A percentile compares a stretch with the other conserved stretches of the same genome.
phyloP scores from a whole-genome alignment of 345 rosid species.

The Mercurialis annua region DNA sequence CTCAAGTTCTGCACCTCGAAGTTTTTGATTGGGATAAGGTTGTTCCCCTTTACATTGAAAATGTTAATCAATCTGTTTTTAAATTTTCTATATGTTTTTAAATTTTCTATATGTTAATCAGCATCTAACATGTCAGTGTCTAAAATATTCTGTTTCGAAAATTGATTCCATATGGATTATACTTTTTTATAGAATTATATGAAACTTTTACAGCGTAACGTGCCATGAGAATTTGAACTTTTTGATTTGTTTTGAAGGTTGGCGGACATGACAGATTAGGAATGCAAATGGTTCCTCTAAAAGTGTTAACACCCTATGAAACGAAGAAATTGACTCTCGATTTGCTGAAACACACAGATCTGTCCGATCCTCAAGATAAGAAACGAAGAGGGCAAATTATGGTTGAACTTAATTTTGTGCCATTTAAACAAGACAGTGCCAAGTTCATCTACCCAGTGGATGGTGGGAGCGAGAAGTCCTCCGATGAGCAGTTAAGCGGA shows the following conservation, averaged over 20 bases:
- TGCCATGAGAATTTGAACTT: background rate
- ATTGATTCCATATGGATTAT: background rate
- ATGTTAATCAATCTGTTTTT: background rate
- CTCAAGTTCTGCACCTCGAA: conserved; percentile 64
- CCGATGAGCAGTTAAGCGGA: conserved; percentile 35
- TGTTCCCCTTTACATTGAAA: background rate
- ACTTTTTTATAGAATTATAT: background rate
- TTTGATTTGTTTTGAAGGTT: conserved; percentile 37
- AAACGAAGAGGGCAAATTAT: conserved; percentile 54
- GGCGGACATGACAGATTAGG: conserved; percentile 75
- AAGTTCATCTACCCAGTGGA: conserved; percentile 26
- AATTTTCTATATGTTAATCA: background rate
- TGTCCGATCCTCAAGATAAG: conserved; percentile 41
- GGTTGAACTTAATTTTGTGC: conserved; percentile 58
- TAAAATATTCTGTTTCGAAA: background rate
- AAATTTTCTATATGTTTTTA: background rate
- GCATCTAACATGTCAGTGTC: background rate
- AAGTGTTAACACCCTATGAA: conserved; percentile 44
- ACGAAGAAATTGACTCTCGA: conserved; percentile 50
- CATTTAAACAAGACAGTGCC: conserved; percentile 55
- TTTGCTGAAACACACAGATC: conserved; percentile 53
- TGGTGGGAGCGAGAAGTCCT: conserved; percentile 28
- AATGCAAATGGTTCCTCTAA: conserved; percentile 64
- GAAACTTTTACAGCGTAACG: background rate
- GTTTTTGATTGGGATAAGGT: conserved; percentile 92